A percentile compares a stretch with the other conserved stretches of the same genome.
Evolutionary conservation across 805 yeast genomes (phyloP).

Genomic region (Saccharomycopsis fermentans): DNA sequence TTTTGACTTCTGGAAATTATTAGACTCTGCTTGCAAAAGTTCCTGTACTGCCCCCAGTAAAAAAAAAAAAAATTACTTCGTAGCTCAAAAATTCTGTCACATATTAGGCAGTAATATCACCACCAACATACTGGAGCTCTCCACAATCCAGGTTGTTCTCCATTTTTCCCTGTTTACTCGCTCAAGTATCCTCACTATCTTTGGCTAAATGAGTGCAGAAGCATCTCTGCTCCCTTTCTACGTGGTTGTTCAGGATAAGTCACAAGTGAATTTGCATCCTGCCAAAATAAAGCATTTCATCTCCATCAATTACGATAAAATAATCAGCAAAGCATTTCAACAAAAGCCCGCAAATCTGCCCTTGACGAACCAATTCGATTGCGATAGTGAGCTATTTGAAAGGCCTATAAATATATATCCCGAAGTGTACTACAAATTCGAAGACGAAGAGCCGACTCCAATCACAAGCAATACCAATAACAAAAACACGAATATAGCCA

Average conservation of each 20-base stretch:
- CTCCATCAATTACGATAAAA: constrained; percentile 10
- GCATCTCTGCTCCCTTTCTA: constrained; percentile 6
- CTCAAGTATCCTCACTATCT: too few species aligned
- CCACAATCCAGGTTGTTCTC: too few species aligned
- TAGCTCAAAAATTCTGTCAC: too few species aligned
- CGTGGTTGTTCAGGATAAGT: constrained; percentile 12
- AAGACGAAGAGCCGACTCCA: constrained; percentile 7
- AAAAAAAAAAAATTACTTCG: too few species aligned
- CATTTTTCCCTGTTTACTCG: too few species aligned
- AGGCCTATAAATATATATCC: constrained; percentile 15
- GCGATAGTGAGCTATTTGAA: constrained; percentile 4
- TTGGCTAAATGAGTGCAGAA: too few species aligned
- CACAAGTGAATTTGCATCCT: neutral
- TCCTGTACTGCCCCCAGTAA: too few species aligned
- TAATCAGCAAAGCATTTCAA: neutral
- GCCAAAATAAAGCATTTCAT: neutral
- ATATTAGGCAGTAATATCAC: too few species aligned
- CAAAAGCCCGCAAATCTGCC: neutral
- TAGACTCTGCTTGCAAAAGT: too few species aligned
- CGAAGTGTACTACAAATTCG: constrained; percentile 16
- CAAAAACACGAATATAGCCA: neutral
- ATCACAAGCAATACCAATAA: neutral
- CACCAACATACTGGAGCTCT: too few species aligned
- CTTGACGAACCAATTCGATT: neutral
- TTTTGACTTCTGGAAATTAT: too few species aligned